phyloP scores from a whole-genome alignment of 768 basidiomycete genomes.

The Hericium rajendrae region DNA sequence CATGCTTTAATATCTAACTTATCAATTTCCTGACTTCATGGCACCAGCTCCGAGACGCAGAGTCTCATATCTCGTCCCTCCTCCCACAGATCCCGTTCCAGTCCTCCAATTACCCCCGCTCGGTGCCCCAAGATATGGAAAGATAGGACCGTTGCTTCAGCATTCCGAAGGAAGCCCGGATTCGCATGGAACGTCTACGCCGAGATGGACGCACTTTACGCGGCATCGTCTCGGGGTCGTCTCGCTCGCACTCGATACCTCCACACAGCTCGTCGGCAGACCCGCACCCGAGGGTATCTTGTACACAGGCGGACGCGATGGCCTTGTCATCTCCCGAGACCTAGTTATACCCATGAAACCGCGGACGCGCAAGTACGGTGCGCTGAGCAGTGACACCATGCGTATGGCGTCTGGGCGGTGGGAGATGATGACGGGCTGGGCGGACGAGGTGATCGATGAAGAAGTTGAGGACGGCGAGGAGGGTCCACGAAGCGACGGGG shows the following conservation, averaged over 20 bases:
- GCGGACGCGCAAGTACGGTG: conserved; percentile 25
- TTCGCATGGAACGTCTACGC: background rate
- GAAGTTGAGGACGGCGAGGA: conserved; percentile 50
- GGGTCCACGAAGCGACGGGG: conserved; percentile 58
- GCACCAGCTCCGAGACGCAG: conserved; percentile 41
- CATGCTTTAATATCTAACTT: background rate
- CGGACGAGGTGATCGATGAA: conserved; percentile 57
- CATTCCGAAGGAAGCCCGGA: conserved; percentile 18
- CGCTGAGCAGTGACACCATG: conserved; percentile 3
- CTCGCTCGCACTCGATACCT: conserved; percentile 78
- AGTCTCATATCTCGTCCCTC: conserved; percentile 81
- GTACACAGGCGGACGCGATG: conserved; percentile 86
- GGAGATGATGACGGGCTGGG: conserved; percentile 84
- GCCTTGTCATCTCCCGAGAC: conserved; percentile 83
- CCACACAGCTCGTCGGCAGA: conserved; percentile 66
- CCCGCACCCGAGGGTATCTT: conserved; percentile 72
- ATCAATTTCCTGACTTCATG: conserved; percentile 1
- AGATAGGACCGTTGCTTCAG: conserved; percentile 58
- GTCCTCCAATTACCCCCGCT: conserved; percentile 63
- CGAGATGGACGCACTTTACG: background rate
- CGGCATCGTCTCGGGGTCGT: conserved; percentile 81
- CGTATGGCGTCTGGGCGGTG: conserved; percentile 35
- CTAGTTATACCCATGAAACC: conserved; percentile 55
- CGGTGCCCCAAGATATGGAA: conserved; percentile 54
- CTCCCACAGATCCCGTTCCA: conserved; percentile 48